Base-by-base conservation (phyloP, 371 early-diverging fungal genomes). In the Coemansia sp. region DNA sequence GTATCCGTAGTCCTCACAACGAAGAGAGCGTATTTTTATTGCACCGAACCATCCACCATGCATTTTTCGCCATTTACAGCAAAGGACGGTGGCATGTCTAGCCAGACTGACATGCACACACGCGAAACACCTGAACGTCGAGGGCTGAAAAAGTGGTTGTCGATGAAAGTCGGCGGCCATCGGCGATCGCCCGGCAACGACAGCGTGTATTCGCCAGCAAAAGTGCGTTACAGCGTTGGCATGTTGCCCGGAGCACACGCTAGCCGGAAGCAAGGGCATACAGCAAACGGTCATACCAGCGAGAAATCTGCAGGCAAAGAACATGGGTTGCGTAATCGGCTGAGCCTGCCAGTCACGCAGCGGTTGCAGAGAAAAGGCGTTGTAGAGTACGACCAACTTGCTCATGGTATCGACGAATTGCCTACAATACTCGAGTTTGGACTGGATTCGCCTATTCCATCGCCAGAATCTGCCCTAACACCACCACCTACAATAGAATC, bases 81-180 rank as follows among this genome's bases (percentile, higher is more conserved):
- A 52, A 63, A 41, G 28, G 40, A 52, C 6, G 28, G 9, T 7
- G n/a, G 26, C 65, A 46, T 29, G n/a, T 13, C 51, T 24, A 39
- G 28, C 46, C 9, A 4, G 7, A 15, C 24, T 9, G 28, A 13
- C 54, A n/a, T 7, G 4, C 46, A 46, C 54, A 32, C 15, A 2
- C 62, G 24, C n/a, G 19, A 58, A 23, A 21, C 19, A 11, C 8
- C 59, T 15, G 52, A 28, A 17, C 46, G 59, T 12, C 28, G 62
- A 21, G 65, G 59, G 21, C 36, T 75, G 28, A 75, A 75, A 49
- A 58, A 63, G 46, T 75, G 75, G 75, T 49, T 75, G 39, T 67
- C 75, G 39, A 29, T 67, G 48, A 72, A 53, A 40, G 60, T 72
- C 36, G 53, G 48, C 26, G 52, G 32, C 12, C 41, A 63, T 40